Evolutionary conservation across 2,329 filamentous ascomycete genomes (phyloP), one percentile per base, ranked within the genome.

Genomic region (Aspergillus candidus): DNA sequence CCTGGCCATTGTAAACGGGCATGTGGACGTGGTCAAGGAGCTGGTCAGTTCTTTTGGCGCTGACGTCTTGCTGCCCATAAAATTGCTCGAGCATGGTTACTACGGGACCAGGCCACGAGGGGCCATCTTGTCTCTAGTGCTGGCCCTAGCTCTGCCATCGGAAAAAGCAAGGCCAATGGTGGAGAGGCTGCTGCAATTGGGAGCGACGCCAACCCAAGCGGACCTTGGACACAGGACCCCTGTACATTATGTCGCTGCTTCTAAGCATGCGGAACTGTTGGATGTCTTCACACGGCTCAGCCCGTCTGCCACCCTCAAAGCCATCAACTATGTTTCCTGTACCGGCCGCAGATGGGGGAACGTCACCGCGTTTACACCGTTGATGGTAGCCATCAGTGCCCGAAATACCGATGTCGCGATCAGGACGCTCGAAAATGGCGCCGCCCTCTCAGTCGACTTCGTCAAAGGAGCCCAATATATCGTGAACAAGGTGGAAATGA

Each of bases 21-120:
- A 91, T 52, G 70, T 77, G 18, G 76, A 84, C 4, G 77, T 82
- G 10, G 85, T 91, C 11, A 78, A 82, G 45, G 64, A 80, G 17
- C 76, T 94, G 6, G 84, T 86, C 41, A 72, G 81, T 35, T 76
- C 76, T 1, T 93, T 87, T 57, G 88, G 86, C 6, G 86, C 87
- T 4, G 87, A 94, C 61, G 75, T 84, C 1, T 71, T 90, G 12
- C 70, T 88, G 15, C 87, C 88, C 0, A 73, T 93, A 59, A 90
- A 90, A 63, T 73, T 84, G 18, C 57, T 77, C 8, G 56, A 60
- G 15, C 43, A 27, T 27, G 22, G 22, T 5, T 27, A 57, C 4
- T 47, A 55, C 18, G 43, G 76, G 44, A 74, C 73, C 38, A 68
- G 67, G 3, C 74, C 78, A 2, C 68, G 71, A 22, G 75, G 70